A percentile compares a stretch with the other conserved stretches of the same genome.
Conservation (phyloP, 179 eudicot genomes). For the Actinidia arguta region DNA sequence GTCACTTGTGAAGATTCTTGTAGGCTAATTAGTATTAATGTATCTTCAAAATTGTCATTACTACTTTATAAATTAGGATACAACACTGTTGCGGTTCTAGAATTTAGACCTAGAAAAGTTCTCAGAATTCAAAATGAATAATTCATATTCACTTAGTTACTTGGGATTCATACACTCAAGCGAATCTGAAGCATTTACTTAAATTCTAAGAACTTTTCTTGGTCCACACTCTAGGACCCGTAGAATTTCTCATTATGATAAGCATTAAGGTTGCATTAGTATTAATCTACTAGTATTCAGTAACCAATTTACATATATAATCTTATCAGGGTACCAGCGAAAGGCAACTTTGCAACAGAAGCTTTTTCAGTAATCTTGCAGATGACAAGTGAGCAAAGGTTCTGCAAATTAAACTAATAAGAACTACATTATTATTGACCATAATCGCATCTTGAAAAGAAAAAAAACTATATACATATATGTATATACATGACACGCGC, state of each 20-base stretch:
- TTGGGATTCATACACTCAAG: too few species aligned
- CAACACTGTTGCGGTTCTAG: too few species aligned
- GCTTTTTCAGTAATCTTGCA: not conserved
- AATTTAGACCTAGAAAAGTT: too few species aligned
- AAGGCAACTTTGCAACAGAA: conserved; percentile 13
- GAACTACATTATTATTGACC: not conserved
- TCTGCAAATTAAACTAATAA: not conserved
- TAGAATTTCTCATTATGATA: too few species aligned
- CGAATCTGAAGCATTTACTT: too few species aligned
- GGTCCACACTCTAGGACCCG: too few species aligned
- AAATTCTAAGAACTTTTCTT: too few species aligned
- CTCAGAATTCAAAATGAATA: too few species aligned
- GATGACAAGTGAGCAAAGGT: not conserved
- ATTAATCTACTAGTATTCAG: not conserved
- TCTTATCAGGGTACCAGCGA: not conserved
- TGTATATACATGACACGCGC: too few species aligned
- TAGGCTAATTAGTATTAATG: too few species aligned
- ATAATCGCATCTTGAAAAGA: not conserved
- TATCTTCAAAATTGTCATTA: not conserved
- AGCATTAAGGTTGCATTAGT: not conserved
- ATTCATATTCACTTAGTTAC: too few species aligned
- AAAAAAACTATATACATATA: not conserved
- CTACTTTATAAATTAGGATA: not conserved
- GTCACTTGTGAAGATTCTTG: too few species aligned
- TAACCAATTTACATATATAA: not conserved